Conservation (phyloP, 352 stramenopile genomes). For the Phytophthora fragariae region DNA sequence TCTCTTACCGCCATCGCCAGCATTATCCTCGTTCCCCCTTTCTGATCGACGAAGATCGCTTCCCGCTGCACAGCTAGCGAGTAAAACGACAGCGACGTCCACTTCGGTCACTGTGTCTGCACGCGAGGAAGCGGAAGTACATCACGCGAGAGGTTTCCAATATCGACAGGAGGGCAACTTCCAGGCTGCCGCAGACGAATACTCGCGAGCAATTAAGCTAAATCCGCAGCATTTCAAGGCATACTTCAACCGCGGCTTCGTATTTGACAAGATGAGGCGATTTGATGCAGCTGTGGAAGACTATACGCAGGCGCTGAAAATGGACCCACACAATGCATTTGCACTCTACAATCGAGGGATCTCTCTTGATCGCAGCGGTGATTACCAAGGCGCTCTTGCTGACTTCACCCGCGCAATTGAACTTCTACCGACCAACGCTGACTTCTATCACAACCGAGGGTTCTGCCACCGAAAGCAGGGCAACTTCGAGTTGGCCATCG, state of each 20-base stretch:
- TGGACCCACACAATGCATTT: slow-evolving; percentile 82
- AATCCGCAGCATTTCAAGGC: slow-evolving; percentile 90
- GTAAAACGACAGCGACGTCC: neutral
- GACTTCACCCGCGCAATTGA: slow-evolving; percentile 88
- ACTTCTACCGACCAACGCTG: slow-evolving; percentile 72
- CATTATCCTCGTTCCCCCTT: slow-evolving; percentile 1
- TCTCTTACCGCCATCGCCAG: slow-evolving; percentile 20
- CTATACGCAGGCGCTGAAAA: slow-evolving; percentile 71
- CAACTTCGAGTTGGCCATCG: slow-evolving; percentile 80
- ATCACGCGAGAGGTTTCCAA: slow-evolving; percentile 75
- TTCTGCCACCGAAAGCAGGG: slow-evolving; percentile 88
- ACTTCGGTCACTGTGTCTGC: slow-evolving; percentile 3
- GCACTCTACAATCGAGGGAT: slow-evolving; percentile 89
- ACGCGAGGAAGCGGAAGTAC: slow-evolving; percentile 52
- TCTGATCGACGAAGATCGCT: slow-evolving; percentile 13
- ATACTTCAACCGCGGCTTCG: slow-evolving; percentile 90
- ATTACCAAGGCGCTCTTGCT: slow-evolving; percentile 82
- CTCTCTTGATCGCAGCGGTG: slow-evolving; percentile 80
- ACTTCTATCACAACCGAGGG: slow-evolving; percentile 88
- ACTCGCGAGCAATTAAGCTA: slow-evolving; percentile 76
- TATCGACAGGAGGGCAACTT: slow-evolving; percentile 87
- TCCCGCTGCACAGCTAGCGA: neutral
- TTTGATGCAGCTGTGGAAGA: slow-evolving; percentile 84
- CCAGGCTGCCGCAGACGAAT: slow-evolving; percentile 75
- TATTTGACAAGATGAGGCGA: slow-evolving; percentile 79